These are phyloP conservation scores for Mucor ambiguus DNA, from an alignment of 371 early-diverging fungal species.

Conservation along the genomic window DNA sequence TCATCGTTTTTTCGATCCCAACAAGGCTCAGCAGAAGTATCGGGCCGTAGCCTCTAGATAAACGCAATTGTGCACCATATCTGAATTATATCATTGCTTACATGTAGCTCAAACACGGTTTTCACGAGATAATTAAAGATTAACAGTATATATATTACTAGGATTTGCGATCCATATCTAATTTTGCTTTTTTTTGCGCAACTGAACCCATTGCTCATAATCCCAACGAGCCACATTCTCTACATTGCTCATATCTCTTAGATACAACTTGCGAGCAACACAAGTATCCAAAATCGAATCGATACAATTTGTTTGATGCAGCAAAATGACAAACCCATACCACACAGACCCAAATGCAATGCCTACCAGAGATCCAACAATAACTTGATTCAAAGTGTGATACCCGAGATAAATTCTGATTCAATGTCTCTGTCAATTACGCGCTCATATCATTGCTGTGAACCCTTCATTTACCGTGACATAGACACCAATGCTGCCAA, in stretches of 20 bases:
- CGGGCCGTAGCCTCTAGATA: too few species aligned
- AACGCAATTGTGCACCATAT: too few species aligned
- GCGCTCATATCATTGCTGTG: too few species aligned
- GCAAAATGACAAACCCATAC: conserved; percentile 46
- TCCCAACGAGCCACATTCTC: conserved; percentile 62
- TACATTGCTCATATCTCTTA: conserved; percentile 62
- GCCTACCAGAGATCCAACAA: conserved; percentile 72
- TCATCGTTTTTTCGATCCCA: too few species aligned
- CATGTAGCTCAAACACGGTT: too few species aligned
- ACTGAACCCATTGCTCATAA: conserved; percentile 53
- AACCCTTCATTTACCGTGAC: conserved; percentile 52
- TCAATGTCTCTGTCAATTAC: not conserved
- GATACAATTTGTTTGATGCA: conserved; percentile 44
- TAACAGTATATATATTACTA: too few species aligned
- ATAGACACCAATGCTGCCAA: conserved; percentile 52
- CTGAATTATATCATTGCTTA: too few species aligned
- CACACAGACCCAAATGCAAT: conserved; percentile 61
- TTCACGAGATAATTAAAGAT: too few species aligned
- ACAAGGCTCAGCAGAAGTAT: too few species aligned
- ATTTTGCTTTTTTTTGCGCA: not conserved
- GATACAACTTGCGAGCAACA: conserved; percentile 48
- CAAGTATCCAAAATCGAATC: conserved; percentile 45
- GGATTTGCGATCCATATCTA: not conserved
- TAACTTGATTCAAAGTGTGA: conserved; percentile 79
- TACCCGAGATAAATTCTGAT: conserved; percentile 80